phyloP scores from a whole-genome alignment of 2,329 filamentous ascomycete species.

The Beauveria caledonica region DNA sequence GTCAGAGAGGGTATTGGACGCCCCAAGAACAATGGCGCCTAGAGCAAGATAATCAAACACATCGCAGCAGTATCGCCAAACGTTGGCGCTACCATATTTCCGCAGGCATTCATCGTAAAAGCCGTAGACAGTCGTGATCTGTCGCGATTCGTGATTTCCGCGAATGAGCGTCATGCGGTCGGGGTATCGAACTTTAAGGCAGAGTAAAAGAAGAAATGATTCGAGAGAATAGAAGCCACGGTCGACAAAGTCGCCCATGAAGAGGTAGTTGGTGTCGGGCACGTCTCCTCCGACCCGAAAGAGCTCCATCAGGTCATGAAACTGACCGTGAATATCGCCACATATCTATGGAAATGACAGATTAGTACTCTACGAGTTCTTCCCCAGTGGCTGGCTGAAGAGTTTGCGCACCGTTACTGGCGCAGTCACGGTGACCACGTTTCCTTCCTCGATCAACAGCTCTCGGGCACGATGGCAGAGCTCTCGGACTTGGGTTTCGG shows the following conservation, averaged over 20 bases:
- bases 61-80: slow-evolving; percentile 96
- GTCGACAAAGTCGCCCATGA: slow-evolving; percentile 98
- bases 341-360: slow-evolving; percentile 58
- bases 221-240: slow-evolving; percentile 97
- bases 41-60: slow-evolving; percentile 95
- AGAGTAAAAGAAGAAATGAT: slow-evolving; percentile 89
- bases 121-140: slow-evolving; percentile 95
- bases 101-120: slow-evolving; percentile 97
- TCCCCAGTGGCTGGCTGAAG: neutral
- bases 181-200: slow-evolving; percentile 93
- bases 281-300: slow-evolving; percentile 91
- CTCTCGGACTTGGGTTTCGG: slow-evolving; percentile 90
- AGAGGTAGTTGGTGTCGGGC: slow-evolving; percentile 92
- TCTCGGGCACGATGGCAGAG: slow-evolving; percentile 96
- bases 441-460: slow-evolving; percentile 92
- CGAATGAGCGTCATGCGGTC: slow-evolving; percentile 94
- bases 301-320: slow-evolving; percentile 94
- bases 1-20: slow-evolving; percentile 54
- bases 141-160: slow-evolving; percentile 91
- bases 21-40: slow-evolving; percentile 83
- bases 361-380: neutral
- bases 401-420: slow-evolving; percentile 70
- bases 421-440: slow-evolving; percentile 90
- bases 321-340: slow-evolving; percentile 94
- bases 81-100: slow-evolving; percentile 94